Conservation (phyloP, 352 stramenopile species). For the Sclerospora graminicola region DNA sequence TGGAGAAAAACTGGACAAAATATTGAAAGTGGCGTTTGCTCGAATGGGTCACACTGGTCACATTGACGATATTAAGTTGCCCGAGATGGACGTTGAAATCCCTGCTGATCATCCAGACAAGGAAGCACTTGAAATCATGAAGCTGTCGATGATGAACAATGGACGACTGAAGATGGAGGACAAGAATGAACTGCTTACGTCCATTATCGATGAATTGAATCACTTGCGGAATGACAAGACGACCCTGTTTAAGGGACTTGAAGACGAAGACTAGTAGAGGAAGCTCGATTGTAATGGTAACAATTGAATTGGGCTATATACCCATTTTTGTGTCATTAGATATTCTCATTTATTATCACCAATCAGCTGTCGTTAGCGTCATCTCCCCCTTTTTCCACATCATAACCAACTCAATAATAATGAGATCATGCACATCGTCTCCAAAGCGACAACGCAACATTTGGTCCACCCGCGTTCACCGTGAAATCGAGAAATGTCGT, state of each 20-base stretch:
- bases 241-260: conserved; percentile 69
- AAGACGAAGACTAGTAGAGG: conserved; percentile 21
- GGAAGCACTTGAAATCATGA: conserved; percentile 83
- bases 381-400: no score
- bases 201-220: conserved; percentile 72
- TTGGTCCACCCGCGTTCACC: conserved; percentile 59
- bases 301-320: no score
- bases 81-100: conserved; percentile 61
- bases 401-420: conserved; percentile 7
- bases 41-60: conserved; percentile 63
- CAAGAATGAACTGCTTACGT: conserved; percentile 82
- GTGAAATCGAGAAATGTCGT: conserved; percentile 66
- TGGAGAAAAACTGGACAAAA: conserved; percentile 55
- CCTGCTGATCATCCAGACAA: conserved; percentile 57
- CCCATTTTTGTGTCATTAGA: no score
- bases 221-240: conserved; percentile 81
- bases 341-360: no score
- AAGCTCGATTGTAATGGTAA: no score
- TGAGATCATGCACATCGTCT: conserved; percentile 8
- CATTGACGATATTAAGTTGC: conserved; percentile 60
- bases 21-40: conserved; percentile 61
- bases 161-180: conserved; percentile 81
- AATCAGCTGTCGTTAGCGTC: no score
- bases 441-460: conserved; percentile 47
- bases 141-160: conserved; percentile 84